Evolutionary conservation across 192 early-diverging fungal genomes (phyloP).

Genomic region (Podochytrium sp.): DNA sequence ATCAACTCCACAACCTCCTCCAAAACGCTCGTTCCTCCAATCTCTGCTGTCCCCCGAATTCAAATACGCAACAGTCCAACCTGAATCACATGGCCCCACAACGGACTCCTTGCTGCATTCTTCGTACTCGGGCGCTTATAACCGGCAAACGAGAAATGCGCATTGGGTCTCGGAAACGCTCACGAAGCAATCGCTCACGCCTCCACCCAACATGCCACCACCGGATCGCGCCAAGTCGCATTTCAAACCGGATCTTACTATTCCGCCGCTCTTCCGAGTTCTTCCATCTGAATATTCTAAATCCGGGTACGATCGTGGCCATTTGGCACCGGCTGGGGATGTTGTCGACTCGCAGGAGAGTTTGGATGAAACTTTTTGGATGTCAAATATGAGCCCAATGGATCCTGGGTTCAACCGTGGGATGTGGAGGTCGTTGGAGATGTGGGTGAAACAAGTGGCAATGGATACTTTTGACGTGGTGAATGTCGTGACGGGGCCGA

Average conservation of each 20-base stretch:
- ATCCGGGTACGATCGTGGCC: constrained; percentile 88
- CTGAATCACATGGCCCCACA: constrained; percentile 19
- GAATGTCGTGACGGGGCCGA: constrained; percentile 84
- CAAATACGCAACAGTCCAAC: too few species aligned
- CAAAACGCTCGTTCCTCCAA: too few species aligned
- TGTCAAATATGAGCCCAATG: constrained; percentile 47
- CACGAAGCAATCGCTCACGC: constrained; percentile 16
- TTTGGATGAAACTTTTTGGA: constrained; percentile 86
- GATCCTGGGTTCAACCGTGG: constrained; percentile 83
- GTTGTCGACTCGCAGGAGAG: constrained; percentile 69
- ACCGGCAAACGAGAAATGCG: constrained; percentile 22
- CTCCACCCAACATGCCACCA: not conserved
- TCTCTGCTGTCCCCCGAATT: too few species aligned
- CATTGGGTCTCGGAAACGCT: constrained; percentile 33
- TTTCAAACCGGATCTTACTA: constrained; percentile 77
- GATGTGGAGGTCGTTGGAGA: constrained; percentile 90
- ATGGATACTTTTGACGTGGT: constrained; percentile 79
- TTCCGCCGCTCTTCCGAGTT: constrained; percentile 79
- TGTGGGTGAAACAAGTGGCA: constrained; percentile 74
- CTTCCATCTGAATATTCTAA: constrained; percentile 77
- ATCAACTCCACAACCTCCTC: too few species aligned
- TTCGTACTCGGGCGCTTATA: constrained; percentile 21
- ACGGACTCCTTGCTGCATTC: not conserved
- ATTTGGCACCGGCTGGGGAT: constrained; percentile 92
- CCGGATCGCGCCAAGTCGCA: constrained; percentile 67